phyloP scores from a whole-genome alignment of 495 filamentous ascomycete species.

The Tuber umbilicatum region DNA sequence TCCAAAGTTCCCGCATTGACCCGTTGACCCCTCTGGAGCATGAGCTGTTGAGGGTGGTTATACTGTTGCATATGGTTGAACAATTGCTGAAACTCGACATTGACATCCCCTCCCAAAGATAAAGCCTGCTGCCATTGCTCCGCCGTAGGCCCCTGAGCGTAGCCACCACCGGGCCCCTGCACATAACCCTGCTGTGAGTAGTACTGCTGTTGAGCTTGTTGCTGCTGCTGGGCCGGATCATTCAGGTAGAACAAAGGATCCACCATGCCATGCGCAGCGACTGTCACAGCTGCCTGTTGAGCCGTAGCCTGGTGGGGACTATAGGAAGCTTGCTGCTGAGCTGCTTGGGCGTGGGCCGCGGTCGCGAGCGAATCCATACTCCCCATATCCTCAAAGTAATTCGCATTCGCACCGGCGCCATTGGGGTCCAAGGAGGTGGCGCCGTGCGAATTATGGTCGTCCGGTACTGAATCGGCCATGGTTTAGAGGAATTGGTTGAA shows the following conservation, averaged over 20 bases:
- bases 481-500: slow-evolving; percentile 21
- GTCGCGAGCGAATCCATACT: slow-evolving; percentile 41
- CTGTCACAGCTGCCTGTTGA: slow-evolving; percentile 16
- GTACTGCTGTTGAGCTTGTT: slow-evolving; percentile 32
- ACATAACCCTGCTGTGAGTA: slow-evolving; percentile 37
- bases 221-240: slow-evolving; percentile 31
- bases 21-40: slow-evolving; percentile 35
- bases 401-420: slow-evolving; percentile 31
- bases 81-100: slow-evolving; percentile 37
- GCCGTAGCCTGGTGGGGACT: slow-evolving; percentile 26
- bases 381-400: slow-evolving; percentile 40
- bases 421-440: slow-evolving; percentile 34
- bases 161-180: slow-evolving; percentile 17
- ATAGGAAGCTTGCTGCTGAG: slow-evolving; percentile 33
- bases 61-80: slow-evolving; percentile 37
- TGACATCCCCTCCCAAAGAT: slow-evolving; percentile 21
- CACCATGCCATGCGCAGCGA: slow-evolving; percentile 28
- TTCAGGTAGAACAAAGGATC: slow-evolving; percentile 41
- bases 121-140: slow-evolving; percentile 40
- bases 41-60: slow-evolving; percentile 26
- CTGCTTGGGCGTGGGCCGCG: slow-evolving; percentile 37
- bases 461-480: slow-evolving; percentile 38
- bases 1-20: slow-evolving; percentile 30
- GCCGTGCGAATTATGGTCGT: slow-evolving; percentile 34
- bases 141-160: slow-evolving; percentile 23